These are phyloP conservation scores for Monosporozyma unispora DNA, from an alignment of 805 yeast genomes.

Conservation along the genomic window DNA sequence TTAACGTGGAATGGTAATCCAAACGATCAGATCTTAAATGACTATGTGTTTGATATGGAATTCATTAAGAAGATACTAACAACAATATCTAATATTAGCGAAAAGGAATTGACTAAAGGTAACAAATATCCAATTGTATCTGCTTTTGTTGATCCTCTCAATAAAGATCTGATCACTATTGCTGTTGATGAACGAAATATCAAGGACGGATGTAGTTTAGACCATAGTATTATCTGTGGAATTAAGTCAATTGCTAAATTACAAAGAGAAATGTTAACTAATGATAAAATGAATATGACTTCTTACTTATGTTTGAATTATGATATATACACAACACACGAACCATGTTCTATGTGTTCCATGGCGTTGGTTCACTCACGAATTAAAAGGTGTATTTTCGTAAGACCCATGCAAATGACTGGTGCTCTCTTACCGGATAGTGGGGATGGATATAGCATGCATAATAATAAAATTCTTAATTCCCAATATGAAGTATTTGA, in stretches of 20 bases:
- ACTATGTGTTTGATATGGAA: slow-evolving; percentile 40
- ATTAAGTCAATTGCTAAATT: slow-evolving; percentile 51
- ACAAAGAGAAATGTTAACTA: slow-evolving; percentile 32
- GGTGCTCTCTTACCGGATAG: slow-evolving; percentile 50
- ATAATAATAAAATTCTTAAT: slow-evolving; percentile 64
- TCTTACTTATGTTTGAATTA: slow-evolving; percentile 65
- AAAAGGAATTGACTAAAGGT: slow-evolving; percentile 9
- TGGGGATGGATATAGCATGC: slow-evolving; percentile 65
- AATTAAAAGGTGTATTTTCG: slow-evolving; percentile 56
- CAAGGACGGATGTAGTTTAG: slow-evolving; percentile 38
- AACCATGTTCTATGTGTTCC: slow-evolving; percentile 93
- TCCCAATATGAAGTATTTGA: slow-evolving; percentile 83
- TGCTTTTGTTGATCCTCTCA: slow-evolving; percentile 51
- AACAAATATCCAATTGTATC: slow-evolving; percentile 43
- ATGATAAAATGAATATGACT: slow-evolving; percentile 8
- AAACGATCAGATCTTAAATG: slow-evolving; percentile 56
- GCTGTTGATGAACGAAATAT: slow-evolving; percentile 34
- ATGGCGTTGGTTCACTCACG: slow-evolving; percentile 96
- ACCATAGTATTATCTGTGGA: slow-evolving; percentile 71
- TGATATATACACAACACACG: slow-evolving; percentile 83
- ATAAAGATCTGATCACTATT: slow-evolving; percentile 31
- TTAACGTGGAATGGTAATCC: slow-evolving; percentile 92
- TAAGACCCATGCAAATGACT: slow-evolving; percentile 39
- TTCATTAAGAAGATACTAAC: slow-evolving; percentile 32
- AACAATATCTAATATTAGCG: slow-evolving; percentile 20